phyloP scores from a whole-genome alignment of 257 asterid species.

The Solanum corneliomulleri region DNA sequence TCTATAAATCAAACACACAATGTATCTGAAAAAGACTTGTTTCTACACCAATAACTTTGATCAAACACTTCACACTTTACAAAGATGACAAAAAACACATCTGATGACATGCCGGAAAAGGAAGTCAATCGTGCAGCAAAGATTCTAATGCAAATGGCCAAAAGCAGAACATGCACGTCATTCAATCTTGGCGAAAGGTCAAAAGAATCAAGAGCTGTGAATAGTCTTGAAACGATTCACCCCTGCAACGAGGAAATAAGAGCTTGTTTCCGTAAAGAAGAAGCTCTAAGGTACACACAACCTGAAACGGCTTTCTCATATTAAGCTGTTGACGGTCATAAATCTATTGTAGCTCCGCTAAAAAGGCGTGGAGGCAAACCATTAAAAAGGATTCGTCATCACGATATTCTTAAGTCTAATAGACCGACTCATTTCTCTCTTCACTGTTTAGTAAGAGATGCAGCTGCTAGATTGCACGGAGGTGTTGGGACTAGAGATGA shows the following conservation, averaged over 20 bases:
- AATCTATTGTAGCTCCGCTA: conserved; percentile 79
- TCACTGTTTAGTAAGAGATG: conserved; percentile 88
- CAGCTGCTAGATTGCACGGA: conserved; percentile 92
- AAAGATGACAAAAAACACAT: background rate
- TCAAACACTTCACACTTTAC: no score
- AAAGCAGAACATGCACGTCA: no score
- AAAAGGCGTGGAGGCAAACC: conserved; percentile 97
- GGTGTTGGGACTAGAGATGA: conserved; percentile 92
- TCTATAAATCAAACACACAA: background rate
- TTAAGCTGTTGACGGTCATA: conserved; percentile 74
- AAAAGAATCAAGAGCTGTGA: no score
- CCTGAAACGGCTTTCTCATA: conserved; percentile 82
- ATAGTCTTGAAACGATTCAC: no score
- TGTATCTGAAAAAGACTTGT: background rate
- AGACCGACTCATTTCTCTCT: conserved; percentile 88
- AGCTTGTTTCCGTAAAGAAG: conserved; percentile 51
- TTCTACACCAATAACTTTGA: no score
- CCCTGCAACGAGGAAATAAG: no score
- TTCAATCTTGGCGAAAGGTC: no score
- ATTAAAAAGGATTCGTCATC: conserved; percentile 84
- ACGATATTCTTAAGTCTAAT: conserved; percentile 76
- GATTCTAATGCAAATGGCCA: background rate
- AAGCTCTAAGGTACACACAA: conserved; percentile 74
- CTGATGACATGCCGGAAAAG: background rate
- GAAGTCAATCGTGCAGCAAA: background rate